Base-by-base conservation (phyloP, 306 rosid species). In the Spatholobus suberectus region DNA sequence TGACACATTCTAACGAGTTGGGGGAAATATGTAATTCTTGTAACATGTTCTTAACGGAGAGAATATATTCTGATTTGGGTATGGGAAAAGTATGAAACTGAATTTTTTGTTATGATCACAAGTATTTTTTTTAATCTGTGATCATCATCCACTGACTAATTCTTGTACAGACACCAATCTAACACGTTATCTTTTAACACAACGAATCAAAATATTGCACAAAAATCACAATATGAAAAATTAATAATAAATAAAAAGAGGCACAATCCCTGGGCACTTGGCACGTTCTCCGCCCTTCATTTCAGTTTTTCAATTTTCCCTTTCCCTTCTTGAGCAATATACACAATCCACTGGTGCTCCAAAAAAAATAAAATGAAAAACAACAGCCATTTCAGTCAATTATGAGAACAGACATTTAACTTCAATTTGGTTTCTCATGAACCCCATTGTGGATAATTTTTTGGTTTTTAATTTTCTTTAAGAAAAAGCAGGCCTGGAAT, bases 401-500 rank as follows among this genome's bases (percentile, higher is more conserved):
- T n/a, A 66, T 35, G 71, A 66, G 27, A 35, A 15, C 69, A 6
- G 23, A 17, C 15, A 17, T 34, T 65, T 66, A 66, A 17, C 6
- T 66, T 66, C 71, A n/a, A 66, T 35, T 66, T 1, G 3, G 8
- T 37, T 35, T 18, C 47, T 17, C 71, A 66, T n/a, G 7, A 66
- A 66, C 5, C 14, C 15, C 24, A 35, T 17, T n/a, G 12, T 32
- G 46, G 14, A 8, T 34, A 3, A 3, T 8, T 63, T 63, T 63
- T 3, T 29, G n/a, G 62, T 55, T 21, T 55, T 20, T 4, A 40
- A 52, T 12, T 20, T 4, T 20, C n/a, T 77, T 77, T 71, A 10
- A 1, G 8, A 10, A 15, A 23, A 37, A 11, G 1, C 10, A 5
- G 17, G 35, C 92, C 91, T 90, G 87, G 69, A 82, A 84, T 15